These are phyloP conservation scores for Pseudopithomyces maydicus DNA, from an alignment of 2,329 filamentous ascomycete species.

Conservation along the genomic window DNA sequence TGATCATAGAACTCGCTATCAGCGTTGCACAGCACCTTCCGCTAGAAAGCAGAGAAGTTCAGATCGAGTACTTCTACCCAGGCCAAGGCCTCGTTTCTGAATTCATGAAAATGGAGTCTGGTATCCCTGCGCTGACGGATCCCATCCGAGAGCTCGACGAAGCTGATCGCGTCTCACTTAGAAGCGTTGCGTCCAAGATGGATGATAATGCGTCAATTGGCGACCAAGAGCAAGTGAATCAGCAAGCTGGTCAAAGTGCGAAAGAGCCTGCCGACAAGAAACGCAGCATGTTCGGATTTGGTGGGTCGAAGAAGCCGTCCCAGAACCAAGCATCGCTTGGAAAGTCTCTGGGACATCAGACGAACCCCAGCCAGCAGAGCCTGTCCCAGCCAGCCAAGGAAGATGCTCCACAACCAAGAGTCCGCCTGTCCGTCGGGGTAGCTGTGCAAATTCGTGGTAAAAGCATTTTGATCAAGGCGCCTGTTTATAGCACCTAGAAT, in stretches of 20 bases:
- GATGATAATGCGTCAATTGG: slow-evolving; percentile 34
- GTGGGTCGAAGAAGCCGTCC: slow-evolving; percentile 44
- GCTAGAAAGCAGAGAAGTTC: slow-evolving; percentile 87
- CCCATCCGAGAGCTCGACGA: slow-evolving; percentile 50
- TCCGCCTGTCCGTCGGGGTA: slow-evolving; percentile 55
- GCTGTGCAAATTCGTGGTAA: slow-evolving; percentile 56
- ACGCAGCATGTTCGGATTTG: slow-evolving; percentile 51
- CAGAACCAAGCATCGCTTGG: slow-evolving; percentile 37
- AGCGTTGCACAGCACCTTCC: slow-evolving; percentile 86
- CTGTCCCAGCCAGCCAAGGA: slow-evolving; percentile 45
- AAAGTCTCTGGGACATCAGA: slow-evolving; percentile 41
- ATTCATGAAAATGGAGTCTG: slow-evolving; percentile 82
- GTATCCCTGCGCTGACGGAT: slow-evolving; percentile 53
- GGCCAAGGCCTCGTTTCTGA: slow-evolving; percentile 71
- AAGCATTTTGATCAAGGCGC: slow-evolving; percentile 55
- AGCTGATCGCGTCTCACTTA: slow-evolving; percentile 46
- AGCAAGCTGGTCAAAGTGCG: slow-evolving; percentile 19
- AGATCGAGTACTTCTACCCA: slow-evolving; percentile 82
- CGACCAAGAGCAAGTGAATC: slow-evolving; percentile 31
- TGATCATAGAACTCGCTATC: slow-evolving; percentile 91
- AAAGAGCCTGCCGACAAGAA: slow-evolving; percentile 41
- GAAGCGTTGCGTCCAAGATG: slow-evolving; percentile 38
- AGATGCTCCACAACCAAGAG: slow-evolving; percentile 49
- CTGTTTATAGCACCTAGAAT: slow-evolving; percentile 46
- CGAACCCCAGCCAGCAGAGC: slow-evolving; percentile 35